Conservation (phyloP, 257 asterid genomes). For the Solanum virginianum region DNA sequence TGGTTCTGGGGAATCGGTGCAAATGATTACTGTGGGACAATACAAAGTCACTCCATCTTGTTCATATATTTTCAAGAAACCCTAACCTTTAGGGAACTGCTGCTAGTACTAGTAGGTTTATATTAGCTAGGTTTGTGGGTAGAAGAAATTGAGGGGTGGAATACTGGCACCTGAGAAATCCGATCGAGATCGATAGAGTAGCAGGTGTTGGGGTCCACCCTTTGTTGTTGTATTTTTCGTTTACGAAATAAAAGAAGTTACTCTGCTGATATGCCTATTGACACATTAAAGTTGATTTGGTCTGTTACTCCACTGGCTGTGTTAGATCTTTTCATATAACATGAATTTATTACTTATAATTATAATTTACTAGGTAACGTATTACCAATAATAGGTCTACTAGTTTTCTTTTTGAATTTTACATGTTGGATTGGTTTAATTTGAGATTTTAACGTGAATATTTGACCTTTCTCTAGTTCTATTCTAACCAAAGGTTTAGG, state of each 20-base stretch:
- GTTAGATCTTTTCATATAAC: too few relatives aligned
- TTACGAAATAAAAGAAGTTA: not conserved
- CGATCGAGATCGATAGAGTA: not conserved
- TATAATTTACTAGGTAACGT: too few relatives aligned
- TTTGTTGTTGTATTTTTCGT: not conserved
- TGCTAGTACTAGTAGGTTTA: not conserved
- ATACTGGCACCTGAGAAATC: slow-evolving; percentile 29
- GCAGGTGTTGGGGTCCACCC: slow-evolving; percentile 39
- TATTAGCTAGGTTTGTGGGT: not conserved
- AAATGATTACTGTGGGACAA: slow-evolving; percentile 22
- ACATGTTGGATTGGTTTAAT: not conserved
- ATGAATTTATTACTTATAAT: too few relatives aligned
- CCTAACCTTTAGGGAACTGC: not conserved
- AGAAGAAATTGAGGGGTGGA: slow-evolving; percentile 20
- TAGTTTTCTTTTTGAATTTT: too few relatives aligned
- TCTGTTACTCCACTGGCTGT: too few relatives aligned
- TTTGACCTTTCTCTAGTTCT: not conserved
- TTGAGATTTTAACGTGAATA: too few relatives aligned
- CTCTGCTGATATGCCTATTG: not conserved
- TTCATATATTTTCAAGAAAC: not conserved
- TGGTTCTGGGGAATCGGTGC: slow-evolving; percentile 33
- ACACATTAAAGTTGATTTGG: not conserved
- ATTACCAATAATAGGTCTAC: not conserved
- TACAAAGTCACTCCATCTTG: not conserved
- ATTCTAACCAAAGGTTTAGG: not conserved